Evolutionary conservation across 2,329 filamentous ascomycete species (phyloP), one percentile per base, ranked within the genome.

Genomic region (Penicillium sp.): DNA sequence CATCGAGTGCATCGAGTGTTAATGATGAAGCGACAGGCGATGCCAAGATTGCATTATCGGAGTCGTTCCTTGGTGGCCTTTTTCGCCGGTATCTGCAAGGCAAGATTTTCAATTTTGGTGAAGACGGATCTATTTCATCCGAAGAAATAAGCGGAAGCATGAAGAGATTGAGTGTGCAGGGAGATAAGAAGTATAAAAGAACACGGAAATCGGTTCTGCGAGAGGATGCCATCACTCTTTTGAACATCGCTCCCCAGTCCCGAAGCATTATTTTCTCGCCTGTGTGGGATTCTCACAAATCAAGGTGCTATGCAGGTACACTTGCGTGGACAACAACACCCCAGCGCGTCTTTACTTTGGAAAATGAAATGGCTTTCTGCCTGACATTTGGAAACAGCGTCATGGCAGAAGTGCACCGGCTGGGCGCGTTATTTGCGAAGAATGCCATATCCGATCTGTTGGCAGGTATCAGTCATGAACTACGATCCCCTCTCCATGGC

Each of bases 401-500:
- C 33, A 71, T 72, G 68, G 65, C 66, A 1, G 70, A 71, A 23
- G 60, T 71, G 0, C 62, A 62, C 8, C 65, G 67, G 2, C 50
- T 71, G 3, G 69, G 70, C 47, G 59, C 69, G 1, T 61, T 69
- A 40, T 53, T 65, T 3, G 66, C 69, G 0, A 64, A 71, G 35
- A 62, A 62, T 14, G 69, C 71, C 4, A 72, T 73, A 43, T 61
- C 68, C 1, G 66, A 68, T 5, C 65, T 74, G 8, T 62, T 74
- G 5, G 64, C 65, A 0, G 68, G 66, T 28, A 69, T 74, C 46
- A 67, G 64, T 1, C 71, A 74, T 47, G 71, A 74, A 33, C 61
- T 74, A 16, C 63, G 71, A 18, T 69, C 62, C 24, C 71, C 71
- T 1, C 61, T 74, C 7, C 71, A 74, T 54, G 71, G 71, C 1